These are phyloP conservation scores for Kwoniella shandongensis DNA, from an alignment of 768 basidiomycete genomes.

Conservation along the genomic window DNA sequence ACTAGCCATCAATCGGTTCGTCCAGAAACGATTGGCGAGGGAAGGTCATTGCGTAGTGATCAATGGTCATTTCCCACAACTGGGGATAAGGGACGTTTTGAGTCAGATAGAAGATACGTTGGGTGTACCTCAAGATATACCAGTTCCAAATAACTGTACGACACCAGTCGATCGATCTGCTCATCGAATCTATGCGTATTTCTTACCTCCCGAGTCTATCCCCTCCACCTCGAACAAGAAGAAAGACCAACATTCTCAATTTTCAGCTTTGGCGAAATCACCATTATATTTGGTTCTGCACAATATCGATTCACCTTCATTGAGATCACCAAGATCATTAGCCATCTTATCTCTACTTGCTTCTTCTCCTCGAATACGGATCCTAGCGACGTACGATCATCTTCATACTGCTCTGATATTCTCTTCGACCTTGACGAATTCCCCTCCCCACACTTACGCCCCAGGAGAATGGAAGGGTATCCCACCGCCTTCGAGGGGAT, in stretches of 20 bases:
- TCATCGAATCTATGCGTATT: conserved; percentile 66
- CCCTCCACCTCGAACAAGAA: conserved; percentile 12
- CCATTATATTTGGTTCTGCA: conserved; percentile 79
- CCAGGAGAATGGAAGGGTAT: conserved; percentile 56
- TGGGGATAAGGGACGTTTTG: conserved; percentile 67
- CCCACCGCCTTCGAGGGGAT: conserved; percentile 38
- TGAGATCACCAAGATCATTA: conserved; percentile 67
- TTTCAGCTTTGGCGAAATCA: conserved; percentile 51
- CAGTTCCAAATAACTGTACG: conserved; percentile 20
- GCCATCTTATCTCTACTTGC: conserved; percentile 72
- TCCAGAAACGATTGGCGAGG: conserved; percentile 60
- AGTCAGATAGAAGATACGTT: conserved; percentile 54
- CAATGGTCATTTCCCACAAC: conserved; percentile 73
- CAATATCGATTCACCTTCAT: conserved; percentile 75
- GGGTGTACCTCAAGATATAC: conserved; percentile 33
- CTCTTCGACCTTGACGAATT: conserved; percentile 57
- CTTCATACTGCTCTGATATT: conserved; percentile 80
- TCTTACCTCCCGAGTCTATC: conserved; percentile 51
- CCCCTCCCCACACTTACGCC: conserved; percentile 33
- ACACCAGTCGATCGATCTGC: conserved; percentile 64
- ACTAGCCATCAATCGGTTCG: conserved; percentile 71
- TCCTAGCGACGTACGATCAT: conserved; percentile 84
- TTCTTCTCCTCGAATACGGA: conserved; percentile 70
- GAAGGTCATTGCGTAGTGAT: conserved; percentile 72
- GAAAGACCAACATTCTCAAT: no score